Evolutionary conservation across 345 rosid species (phyloP).

Genomic region (Cardiospermum halicacabum): DNA sequence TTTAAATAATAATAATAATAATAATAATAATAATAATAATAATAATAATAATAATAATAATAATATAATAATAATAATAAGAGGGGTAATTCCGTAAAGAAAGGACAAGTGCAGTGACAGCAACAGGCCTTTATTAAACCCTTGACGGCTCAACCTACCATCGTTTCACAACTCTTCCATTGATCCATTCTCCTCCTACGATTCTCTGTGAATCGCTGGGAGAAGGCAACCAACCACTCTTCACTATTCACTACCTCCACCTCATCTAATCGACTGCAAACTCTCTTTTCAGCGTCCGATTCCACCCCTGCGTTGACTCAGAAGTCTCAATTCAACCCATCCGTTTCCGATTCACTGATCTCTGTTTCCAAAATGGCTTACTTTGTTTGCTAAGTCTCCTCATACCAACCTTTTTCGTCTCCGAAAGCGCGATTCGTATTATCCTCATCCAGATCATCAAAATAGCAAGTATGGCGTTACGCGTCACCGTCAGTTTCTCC

Average conservation of each 20-base stretch:
- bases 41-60: too few relatives aligned
- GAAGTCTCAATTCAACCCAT: slow-evolving; percentile 23
- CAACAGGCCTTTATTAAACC: slow-evolving; percentile 13
- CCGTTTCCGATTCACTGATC: slow-evolving; percentile 20
- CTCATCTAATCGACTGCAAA: background rate
- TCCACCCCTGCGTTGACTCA: slow-evolving; percentile 13
- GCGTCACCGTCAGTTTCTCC: slow-evolving; percentile 62
- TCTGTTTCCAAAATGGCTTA: slow-evolving; percentile 15
- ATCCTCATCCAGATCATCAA: slow-evolving; percentile 37
- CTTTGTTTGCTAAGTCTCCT: slow-evolving; percentile 29
- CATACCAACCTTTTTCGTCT: slow-evolving; percentile 20
- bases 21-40: too few relatives aligned
- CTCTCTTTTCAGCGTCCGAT: slow-evolving; percentile 6
- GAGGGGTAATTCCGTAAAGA: slow-evolving; percentile 26
- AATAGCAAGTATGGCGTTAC: slow-evolving; percentile 57
- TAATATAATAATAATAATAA: too few relatives aligned
- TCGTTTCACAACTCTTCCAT: background rate
- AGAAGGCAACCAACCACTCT: background rate
- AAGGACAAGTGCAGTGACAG: background rate
- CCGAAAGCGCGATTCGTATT: slow-evolving; percentile 40
- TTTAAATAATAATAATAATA: too few relatives aligned
- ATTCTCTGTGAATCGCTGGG: background rate
- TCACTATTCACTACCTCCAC: background rate
- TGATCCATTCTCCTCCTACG: background rate
- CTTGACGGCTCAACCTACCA: background rate